phyloP scores from a whole-genome alignment of 1,284 basidiomycete species.

The Leucoagaricus sp. region DNA sequence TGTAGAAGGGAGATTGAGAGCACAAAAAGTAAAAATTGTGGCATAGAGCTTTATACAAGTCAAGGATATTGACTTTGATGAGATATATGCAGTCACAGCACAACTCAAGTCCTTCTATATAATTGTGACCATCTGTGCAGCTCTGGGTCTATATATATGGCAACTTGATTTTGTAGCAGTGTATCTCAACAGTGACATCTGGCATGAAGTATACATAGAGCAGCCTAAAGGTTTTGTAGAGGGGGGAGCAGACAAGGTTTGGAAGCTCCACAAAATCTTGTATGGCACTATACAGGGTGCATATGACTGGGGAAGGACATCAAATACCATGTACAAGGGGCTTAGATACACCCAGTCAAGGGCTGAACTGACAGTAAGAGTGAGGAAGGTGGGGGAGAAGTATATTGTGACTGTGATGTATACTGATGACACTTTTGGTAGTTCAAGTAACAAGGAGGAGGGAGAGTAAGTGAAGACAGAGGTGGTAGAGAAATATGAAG shows the following conservation, averaged over 20 bases:
- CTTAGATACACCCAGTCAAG: too few relatives aligned
- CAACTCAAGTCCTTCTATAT: conserved; percentile 9
- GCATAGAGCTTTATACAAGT: conserved; percentile 17
- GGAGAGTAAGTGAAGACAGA: not conserved
- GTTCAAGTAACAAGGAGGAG: not conserved
- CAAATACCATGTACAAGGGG: too few relatives aligned
- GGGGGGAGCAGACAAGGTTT: too few relatives aligned
- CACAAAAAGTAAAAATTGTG: conserved; percentile 17
- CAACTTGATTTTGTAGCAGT: too few relatives aligned
- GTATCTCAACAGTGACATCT: too few relatives aligned
- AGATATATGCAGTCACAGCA: conserved; percentile 2
- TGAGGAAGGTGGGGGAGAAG: not conserved
- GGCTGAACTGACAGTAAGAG: not conserved
- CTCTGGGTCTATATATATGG: conserved; percentile 30
- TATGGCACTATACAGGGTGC: too few relatives aligned
- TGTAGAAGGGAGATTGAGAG: conserved; percentile 8
- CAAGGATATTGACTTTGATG: conserved; percentile 7
- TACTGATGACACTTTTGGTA: not conserved
- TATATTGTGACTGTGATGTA: not conserved
- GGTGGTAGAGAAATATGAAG: not conserved
- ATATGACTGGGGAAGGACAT: too few relatives aligned
- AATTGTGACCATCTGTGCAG: conserved; percentile 34
- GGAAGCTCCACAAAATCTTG: too few relatives aligned
- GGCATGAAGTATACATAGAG: too few relatives aligned
- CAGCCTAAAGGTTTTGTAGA: too few relatives aligned